phyloP scores from a whole-genome alignment of 1,139 yeast species.

The Kurtzmaniella quercitrusa region DNA sequence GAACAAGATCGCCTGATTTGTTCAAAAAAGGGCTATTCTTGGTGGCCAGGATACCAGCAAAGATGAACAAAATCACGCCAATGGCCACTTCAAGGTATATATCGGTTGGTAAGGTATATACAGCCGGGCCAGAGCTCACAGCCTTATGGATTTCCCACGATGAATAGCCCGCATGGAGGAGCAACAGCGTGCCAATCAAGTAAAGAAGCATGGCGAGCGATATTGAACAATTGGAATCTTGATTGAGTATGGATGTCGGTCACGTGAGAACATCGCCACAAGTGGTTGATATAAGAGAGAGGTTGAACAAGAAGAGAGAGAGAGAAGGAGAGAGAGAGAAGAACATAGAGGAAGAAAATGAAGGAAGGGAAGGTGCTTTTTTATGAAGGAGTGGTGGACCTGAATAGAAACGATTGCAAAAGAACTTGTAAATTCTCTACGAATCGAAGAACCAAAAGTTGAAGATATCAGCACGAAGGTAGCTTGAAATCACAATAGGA shows the following conservation, averaged over 20 bases:
- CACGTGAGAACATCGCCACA: neutral
- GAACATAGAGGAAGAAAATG: no score
- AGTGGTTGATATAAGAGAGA: no score
- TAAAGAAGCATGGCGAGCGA: constrained; percentile 11
- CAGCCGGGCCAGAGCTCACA: constrained; percentile 13
- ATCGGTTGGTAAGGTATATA: constrained; percentile 30
- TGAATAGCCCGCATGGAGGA: constrained; percentile 48
- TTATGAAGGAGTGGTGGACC: no score
- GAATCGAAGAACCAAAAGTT: no score
- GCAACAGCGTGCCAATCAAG: constrained; percentile 28
- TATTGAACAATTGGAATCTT: constrained; percentile 1
- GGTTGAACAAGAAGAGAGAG: no score
- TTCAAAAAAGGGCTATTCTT: constrained; percentile 21
- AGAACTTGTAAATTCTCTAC: no score
- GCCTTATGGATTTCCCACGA: constrained; percentile 48
- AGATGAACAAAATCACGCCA: constrained; percentile 34
- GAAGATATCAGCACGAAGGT: no score
- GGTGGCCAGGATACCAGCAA: constrained; percentile 30
- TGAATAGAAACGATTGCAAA: no score
- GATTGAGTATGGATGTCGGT: neutral
- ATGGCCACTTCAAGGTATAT: constrained; percentile 37
- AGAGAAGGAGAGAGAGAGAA: no score
- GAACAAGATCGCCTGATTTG: constrained; percentile 16
- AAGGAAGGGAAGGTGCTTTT: no score
- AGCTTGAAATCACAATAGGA: no score